These are phyloP conservation scores for Heliocybe sulcata DNA, from an alignment of 1,284 basidiomycete species.

Conservation along the genomic window DNA sequence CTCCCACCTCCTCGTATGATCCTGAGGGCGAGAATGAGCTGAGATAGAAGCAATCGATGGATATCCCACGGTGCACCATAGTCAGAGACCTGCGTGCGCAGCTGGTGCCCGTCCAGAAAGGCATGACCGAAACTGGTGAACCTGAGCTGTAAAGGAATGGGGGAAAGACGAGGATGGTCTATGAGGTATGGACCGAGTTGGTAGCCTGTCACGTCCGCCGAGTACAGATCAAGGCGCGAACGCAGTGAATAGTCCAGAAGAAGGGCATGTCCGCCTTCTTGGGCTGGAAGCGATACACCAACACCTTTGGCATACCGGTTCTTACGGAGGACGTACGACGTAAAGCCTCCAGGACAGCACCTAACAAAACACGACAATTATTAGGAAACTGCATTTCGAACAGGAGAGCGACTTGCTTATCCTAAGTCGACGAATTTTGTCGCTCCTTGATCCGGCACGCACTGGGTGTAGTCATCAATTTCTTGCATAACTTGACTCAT, in stretches of 20 bases:
- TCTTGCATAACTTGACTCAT: slow-evolving; percentile 13
- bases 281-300: slow-evolving; percentile 19
- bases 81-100: slow-evolving; percentile 16
- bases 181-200: slow-evolving; percentile 13
- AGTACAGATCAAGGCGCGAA: slow-evolving; percentile 15
- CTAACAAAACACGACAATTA: slow-evolving; percentile 10
- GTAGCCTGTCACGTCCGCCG: slow-evolving; percentile 19
- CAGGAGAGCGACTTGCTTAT: slow-evolving; percentile 4
- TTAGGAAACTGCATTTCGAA: background rate
- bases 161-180: slow-evolving; percentile 4
- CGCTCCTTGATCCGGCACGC: slow-evolving; percentile 3
- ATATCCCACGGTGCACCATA: slow-evolving; percentile 7
- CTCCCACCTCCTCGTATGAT: slow-evolving; percentile 20
- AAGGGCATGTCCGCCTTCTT: slow-evolving; percentile 18
- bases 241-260: slow-evolving; percentile 15
- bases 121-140: slow-evolving; percentile 19
- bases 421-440: slow-evolving; percentile 16
- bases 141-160: background rate
- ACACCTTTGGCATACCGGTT: slow-evolving; percentile 19
- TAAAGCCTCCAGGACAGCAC: slow-evolving; percentile 27
- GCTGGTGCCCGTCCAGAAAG: slow-evolving; percentile 24
- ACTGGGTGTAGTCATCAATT: slow-evolving; percentile 8
- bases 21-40: slow-evolving; percentile 23
- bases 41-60: slow-evolving; percentile 22
- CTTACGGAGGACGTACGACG: slow-evolving; percentile 21